Base-by-base conservation (phyloP, 2,329 filamentous ascomycete genomes). In the Sphaerulina vaccinii region DNA sequence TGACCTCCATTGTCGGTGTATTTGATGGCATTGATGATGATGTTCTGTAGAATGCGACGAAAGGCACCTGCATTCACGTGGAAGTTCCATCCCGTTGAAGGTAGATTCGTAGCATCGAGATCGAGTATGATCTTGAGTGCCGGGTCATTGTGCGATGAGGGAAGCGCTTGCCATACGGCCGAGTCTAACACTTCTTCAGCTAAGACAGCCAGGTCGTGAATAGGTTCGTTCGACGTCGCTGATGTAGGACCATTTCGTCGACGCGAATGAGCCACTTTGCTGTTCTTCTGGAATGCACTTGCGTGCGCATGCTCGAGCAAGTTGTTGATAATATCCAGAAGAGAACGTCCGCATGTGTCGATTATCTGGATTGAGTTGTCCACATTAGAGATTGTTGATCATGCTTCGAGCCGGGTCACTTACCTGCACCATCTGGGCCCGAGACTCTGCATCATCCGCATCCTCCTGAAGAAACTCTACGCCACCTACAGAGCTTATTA, bases 381-480 rank as follows among this genome's bases (percentile, higher is more conserved):
- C n/a, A n/a, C n/a, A n/a, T n/a, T n/a, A n/a, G n/a, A n/a, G n/a
- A n/a, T n/a, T n/a, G n/a, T n/a, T n/a, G n/a, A n/a, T n/a, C n/a
- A n/a, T n/a, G n/a, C n/a, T n/a, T n/a, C n/a, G n/a, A n/a, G n/a
- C n/a, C n/a, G n/a, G n/a, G n/a, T n/a, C n/a, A n/a, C n/a, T 69
- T 57, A 76, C 79, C 5, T 71, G 70, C 0, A 76, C 65, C 51
- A 79, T 69, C 40, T 70, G 74, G 3, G 74, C 75, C 45, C 78
- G 70, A 32, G 72, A 65, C 9, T 40, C 27, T 9, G 15, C 19
- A 1, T 65, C 61, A 32, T 48, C 44, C 11, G 65, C 59, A 1
- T 73, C 77, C 3, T 75, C 73, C 2, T 72, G 68, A 2, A 80
- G 60, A 11, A 78, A 70, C 56, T 80, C 77, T 1, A 74, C 68